Evolutionary conservation across 176 grass and related monocot species (phyloP).

Genomic region (Rhynchospora tenuis): DNA sequence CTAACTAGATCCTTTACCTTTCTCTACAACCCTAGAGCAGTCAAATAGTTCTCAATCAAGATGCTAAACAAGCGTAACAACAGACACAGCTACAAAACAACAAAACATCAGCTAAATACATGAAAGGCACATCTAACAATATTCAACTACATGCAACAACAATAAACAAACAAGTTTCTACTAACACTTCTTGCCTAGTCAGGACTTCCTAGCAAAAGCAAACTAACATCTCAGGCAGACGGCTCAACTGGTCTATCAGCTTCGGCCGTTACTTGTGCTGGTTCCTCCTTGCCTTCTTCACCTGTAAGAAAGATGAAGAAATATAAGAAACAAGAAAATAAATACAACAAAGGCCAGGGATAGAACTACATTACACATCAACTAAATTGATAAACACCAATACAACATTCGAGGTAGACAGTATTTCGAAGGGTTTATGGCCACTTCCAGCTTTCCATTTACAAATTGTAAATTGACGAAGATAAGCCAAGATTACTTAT

Average conservation of each 20-base stretch:
- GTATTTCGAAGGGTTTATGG: background rate
- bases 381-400: background rate
- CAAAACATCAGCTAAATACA: conserved; percentile 3
- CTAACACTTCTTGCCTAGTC: background rate
- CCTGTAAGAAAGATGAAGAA: background rate
- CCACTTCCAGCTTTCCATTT: background rate
- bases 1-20: conserved; percentile 8
- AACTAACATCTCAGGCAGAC: background rate
- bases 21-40: conserved; percentile 10
- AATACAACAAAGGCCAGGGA: background rate
- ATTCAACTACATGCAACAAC: background rate
- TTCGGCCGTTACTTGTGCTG: background rate
- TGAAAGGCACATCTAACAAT: background rate
- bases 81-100: background rate
- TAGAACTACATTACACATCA: background rate
- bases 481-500: background rate
- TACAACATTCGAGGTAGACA: background rate
- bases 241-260: conserved; percentile 1
- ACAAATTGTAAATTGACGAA: background rate
- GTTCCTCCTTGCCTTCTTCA: conserved; percentile 11
- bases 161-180: background rate
- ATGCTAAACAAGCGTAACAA: background rate
- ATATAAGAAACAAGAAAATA: background rate
- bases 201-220: background rate
- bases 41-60: background rate